phyloP scores from a whole-genome alignment of 306 rosid genomes.

The Cajanus cajan region DNA sequence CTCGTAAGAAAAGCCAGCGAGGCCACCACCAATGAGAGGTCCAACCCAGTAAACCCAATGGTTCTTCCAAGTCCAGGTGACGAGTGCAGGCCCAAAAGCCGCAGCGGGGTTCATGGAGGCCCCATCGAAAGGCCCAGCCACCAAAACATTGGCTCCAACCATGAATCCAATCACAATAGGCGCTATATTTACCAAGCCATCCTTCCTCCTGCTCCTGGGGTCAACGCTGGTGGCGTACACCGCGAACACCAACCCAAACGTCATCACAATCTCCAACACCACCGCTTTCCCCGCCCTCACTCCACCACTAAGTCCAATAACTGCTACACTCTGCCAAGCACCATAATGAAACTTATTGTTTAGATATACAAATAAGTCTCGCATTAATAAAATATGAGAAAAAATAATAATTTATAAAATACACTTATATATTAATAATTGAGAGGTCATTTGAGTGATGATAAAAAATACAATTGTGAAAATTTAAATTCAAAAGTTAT shows the following conservation, averaged over 20 bases:
- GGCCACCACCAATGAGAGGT: constrained; percentile 57
- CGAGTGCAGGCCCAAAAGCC: constrained; percentile 58
- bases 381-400: too few relatives aligned
- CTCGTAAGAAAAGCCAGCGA: constrained; percentile 54
- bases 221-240: constrained; percentile 63
- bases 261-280: constrained; percentile 64
- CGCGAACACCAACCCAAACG: constrained; percentile 58
- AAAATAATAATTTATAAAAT: too few relatives aligned
- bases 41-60: constrained; percentile 80
- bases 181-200: constrained; percentile 41
- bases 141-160: constrained; percentile 62
- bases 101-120: constrained; percentile 35
- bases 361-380: too few relatives aligned
- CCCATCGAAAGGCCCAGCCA: constrained; percentile 60
- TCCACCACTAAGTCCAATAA: constrained; percentile 34
- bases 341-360: not conserved
- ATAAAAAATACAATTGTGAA: too few relatives aligned
- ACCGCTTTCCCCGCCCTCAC: constrained; percentile 48
- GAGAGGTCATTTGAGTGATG: too few relatives aligned
- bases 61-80: constrained; percentile 54
- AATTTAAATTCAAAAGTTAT: too few relatives aligned
- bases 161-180: constrained; percentile 69
- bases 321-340: constrained; percentile 33
- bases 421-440: too few relatives aligned
- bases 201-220: constrained; percentile 29